Base-by-base conservation (phyloP, 2,329 filamentous ascomycete species). In the Leptographium radiaticola region DNA sequence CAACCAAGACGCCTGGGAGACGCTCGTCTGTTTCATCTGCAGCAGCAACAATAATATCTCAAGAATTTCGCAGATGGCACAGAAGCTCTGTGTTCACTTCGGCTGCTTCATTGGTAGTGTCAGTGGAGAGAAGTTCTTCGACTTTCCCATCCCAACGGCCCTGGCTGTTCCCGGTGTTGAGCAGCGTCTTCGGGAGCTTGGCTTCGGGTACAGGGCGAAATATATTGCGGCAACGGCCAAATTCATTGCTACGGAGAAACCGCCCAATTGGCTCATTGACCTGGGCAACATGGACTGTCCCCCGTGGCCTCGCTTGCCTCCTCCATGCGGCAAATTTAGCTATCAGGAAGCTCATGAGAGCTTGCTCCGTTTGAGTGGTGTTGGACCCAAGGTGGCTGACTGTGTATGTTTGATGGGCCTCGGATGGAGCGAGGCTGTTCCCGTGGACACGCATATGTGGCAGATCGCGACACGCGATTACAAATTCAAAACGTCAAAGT, bases 41-140 rank as follows among this genome's bases (percentile, higher is more conserved):
- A 96, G 90, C 69, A 95, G 89, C 69, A 98, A 98, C 70, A 98
- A 98, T 71, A 96, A 98, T 66, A 98, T 98, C 57, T 79, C 84
- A 2, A 81, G 93, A 42, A 98, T 98, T 66, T 91, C 87, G 6
- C 87, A 94, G 68, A 98, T 98, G 93, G 89, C 86, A 62, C 83
- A 94, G 61, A 97, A 95, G 62, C 73, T 98, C 13, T 98, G 94
- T 66, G 67, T 79, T 33, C 79, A 94, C 63, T 98, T 96, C 63
- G 93, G 93, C 0, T 79, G 83, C 0, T 72, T 87, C 5, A 79
- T 97, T 53, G 87, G 80, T 1, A 75, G 82, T 44, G 67, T 95
- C 52, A 83, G 81, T 33, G 78, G 80, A 38, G 78, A 81, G 36
- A 77, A 79, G 30, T 59, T 54, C 38, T 53, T 58, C 42, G 58